Evolutionary conservation across 164 flowering plant species (phyloP), one percentile per base, ranked within the genome.

Genomic region (Vitis amurensis): DNA sequence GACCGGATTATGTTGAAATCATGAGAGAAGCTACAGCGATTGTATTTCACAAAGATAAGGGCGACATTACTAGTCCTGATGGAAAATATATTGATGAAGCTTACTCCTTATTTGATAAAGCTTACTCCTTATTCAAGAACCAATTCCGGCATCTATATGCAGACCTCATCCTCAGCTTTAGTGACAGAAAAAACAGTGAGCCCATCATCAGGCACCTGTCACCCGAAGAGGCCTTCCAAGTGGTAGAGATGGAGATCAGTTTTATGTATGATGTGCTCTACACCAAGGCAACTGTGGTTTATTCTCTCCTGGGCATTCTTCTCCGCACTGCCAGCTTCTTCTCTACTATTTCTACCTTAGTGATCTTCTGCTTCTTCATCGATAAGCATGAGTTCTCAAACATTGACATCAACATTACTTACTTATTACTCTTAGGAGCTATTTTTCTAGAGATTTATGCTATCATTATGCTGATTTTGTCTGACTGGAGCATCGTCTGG

Each of bases 191-290:
- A 30, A 11, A 49, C 29, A 66, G 59, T 30, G 8, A 23, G 11
- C 9, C 49, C 14, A 9, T 53, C 23, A 52, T 66, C 11, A 9
- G 13, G 23, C 4, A 29, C 47, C 11, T 11, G 31, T n/a, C 16
- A 4, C 1, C 58, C 14, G 63, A 65, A 6, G 71, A 66, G 0
- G 62, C 57, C 9, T 77, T 77, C 69, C 44, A 12, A 37, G 11
- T 70, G 11, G 56, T 60, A 0, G 77, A 70, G 30, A 12, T 49
- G 3, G 80, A 77, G 44, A 58, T 70, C 1, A 71, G 72, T 4
- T 77, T 73, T 49, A 50, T 77, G 71, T 73, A 61, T 11, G 80
- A 77, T 29, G 60, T 44, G 27, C 61, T 77, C 37, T 77, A 66
- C 68, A 77, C 80, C 8, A 77, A 77, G 55, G 58, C 64, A 3